Evolutionary conservation across 169 alveolate genomes (phyloP).

Genomic region (Babesia gibsoni): DNA sequence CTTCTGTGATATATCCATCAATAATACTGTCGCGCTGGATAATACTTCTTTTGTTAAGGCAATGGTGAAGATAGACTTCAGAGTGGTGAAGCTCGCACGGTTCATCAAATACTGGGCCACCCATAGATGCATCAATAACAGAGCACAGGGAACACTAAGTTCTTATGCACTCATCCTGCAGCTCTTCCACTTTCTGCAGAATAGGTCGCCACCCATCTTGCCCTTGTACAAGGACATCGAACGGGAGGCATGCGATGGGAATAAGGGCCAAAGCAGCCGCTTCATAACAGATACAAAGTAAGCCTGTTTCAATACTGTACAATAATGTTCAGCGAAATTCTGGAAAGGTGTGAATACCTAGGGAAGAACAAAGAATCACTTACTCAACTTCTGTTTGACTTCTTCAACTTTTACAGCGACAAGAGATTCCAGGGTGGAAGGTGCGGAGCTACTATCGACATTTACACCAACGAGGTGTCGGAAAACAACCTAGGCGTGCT

Average conservation of each 20-base stretch:
- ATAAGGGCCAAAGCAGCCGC: not conserved
- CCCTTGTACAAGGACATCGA: conserved; percentile 68
- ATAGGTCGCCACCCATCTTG: conserved; percentile 69
- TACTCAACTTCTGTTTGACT: conserved; percentile 31
- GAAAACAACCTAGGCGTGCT: conserved; percentile 48
- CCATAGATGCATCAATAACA: conserved; percentile 73
- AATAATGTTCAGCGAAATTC: conserved; percentile 21
- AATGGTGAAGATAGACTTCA: conserved; percentile 61
- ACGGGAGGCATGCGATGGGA: not conserved
- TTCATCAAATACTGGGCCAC: conserved; percentile 83
- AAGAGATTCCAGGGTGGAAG: conserved; percentile 37
- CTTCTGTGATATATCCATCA: conserved; percentile 76
- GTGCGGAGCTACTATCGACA: conserved; percentile 37
- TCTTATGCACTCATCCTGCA: conserved; percentile 80
- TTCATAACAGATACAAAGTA: conserved; percentile 11
- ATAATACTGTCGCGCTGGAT: conserved; percentile 79
- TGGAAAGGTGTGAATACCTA: conserved; percentile 32
- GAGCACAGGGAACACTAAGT: conserved; percentile 74
- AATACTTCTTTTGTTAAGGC: conserved; percentile 71
- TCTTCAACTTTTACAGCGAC: conserved; percentile 53
- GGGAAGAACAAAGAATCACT: conserved; percentile 31
- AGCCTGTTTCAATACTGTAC: too few species aligned
- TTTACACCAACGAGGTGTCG: conserved; percentile 38
- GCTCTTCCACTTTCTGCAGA: conserved; percentile 73
- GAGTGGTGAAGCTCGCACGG: conserved; percentile 75